Percentiles rank a stretch among this genome's conserved stretches.
Evolutionary conservation across 2,329 filamentous ascomycete species (phyloP).

Genomic region (Orbilia javanica): DNA sequence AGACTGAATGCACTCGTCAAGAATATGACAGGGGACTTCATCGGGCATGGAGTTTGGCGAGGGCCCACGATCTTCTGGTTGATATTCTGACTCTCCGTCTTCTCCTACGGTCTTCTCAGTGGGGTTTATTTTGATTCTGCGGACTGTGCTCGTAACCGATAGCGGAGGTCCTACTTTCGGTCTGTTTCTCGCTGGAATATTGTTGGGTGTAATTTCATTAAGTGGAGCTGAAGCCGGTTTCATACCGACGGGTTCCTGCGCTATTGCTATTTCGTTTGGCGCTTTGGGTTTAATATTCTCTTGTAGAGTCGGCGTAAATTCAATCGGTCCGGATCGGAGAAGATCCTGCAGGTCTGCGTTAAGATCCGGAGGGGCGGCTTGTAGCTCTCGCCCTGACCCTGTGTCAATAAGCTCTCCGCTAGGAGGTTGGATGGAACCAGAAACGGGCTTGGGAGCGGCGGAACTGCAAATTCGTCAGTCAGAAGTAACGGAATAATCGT

Average conservation of each 20-base stretch:
- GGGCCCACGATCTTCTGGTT: background rate
- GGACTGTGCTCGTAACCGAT: too few relatives aligned
- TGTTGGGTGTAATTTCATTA: background rate
- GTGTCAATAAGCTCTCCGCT: background rate
- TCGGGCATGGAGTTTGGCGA: background rate
- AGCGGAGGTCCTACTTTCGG: too few relatives aligned
- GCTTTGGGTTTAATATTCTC: background rate
- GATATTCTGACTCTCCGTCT: background rate
- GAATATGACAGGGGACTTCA: background rate
- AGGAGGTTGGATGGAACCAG: background rate
- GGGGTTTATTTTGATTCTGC: background rate
- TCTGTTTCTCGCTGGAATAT: background rate
- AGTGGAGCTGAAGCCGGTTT: too few relatives aligned
- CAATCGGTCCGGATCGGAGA: background rate
- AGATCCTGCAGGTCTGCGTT: background rate
- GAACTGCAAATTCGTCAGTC: background rate
- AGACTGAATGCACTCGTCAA: background rate
- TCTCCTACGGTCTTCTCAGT: background rate
- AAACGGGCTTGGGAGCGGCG: too few relatives aligned
- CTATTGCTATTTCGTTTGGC: too few relatives aligned
- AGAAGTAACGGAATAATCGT: too few relatives aligned
- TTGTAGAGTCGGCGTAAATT: background rate
- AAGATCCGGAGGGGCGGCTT: background rate
- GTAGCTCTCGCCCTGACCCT: background rate
- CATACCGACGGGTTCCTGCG: background rate